phyloP scores from a whole-genome alignment of 2,329 filamentous ascomycete genomes.

The Colletotrichum spinosum region DNA sequence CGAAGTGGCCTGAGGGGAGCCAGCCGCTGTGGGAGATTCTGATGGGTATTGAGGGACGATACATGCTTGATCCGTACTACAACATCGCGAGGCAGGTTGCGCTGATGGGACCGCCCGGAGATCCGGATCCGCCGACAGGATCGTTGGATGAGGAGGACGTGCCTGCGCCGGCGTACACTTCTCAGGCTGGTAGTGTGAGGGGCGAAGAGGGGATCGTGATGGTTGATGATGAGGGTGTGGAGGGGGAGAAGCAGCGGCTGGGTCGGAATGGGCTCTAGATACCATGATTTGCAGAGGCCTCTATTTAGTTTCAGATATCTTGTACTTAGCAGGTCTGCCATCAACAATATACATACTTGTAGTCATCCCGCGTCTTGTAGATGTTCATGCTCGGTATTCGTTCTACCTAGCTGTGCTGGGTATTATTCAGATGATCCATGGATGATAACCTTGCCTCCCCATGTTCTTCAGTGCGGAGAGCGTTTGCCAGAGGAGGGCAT shows the following conservation, averaged over 20 bases:
- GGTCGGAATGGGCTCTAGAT: background rate
- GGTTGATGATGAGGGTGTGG: constrained; percentile 24
- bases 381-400: too few species aligned
- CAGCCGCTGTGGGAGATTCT: constrained; percentile 54
- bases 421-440: too few species aligned
- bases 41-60: constrained; percentile 50
- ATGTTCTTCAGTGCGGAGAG: too few species aligned
- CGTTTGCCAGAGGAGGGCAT: too few species aligned
- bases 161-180: constrained; percentile 29
- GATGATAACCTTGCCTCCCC: too few species aligned
- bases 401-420: too few species aligned
- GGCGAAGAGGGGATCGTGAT: constrained; percentile 30
- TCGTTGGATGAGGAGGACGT: constrained; percentile 60
- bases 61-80: constrained; percentile 40
- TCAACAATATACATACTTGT: too few species aligned
- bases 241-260: constrained; percentile 33
- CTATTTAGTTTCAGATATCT: too few species aligned
- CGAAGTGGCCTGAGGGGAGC: constrained; percentile 54
- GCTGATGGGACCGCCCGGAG: constrained; percentile 39
- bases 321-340: too few species aligned
- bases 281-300: too few species aligned
- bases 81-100: constrained; percentile 44
- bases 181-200: constrained; percentile 4
- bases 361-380: too few species aligned
- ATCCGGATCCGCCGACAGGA: constrained; percentile 34